Evolutionary conservation across 805 yeast genomes (phyloP).

Genomic region (Saturnispora bothae): DNA sequence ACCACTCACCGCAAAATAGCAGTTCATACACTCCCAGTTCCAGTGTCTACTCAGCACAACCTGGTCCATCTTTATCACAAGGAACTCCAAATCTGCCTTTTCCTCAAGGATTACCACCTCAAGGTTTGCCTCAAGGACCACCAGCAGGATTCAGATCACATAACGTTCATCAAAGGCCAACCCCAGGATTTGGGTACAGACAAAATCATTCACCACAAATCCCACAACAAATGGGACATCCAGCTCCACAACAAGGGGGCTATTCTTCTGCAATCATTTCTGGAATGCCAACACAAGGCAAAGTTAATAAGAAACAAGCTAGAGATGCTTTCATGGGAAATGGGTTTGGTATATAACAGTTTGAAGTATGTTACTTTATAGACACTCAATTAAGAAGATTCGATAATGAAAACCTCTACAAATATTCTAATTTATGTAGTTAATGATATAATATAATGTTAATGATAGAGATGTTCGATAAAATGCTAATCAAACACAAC

Average conservation of each 20-base stretch:
- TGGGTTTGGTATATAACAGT: constrained; percentile 56
- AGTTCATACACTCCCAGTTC: not conserved
- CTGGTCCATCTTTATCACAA: not conserved
- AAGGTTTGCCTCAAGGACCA: not conserved
- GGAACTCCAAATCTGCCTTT: too few relatives aligned
- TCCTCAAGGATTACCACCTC: too few relatives aligned
- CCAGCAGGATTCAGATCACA: not conserved
- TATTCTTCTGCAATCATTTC: constrained; percentile 26
- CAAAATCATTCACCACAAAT: not conserved
- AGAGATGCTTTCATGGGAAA: constrained; percentile 58
- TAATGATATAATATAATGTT: too few relatives aligned
- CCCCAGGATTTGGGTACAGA: not conserved
- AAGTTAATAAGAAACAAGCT: constrained; percentile 44
- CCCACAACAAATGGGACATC: constrained; percentile 3
- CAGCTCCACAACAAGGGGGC: constrained; percentile 1
- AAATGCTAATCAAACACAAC: too few relatives aligned
- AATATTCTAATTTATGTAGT: too few relatives aligned
- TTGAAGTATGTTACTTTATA: too few relatives aligned
- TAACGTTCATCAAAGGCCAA: not conserved
- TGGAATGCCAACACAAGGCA: constrained; percentile 36
- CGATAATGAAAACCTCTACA: too few relatives aligned
- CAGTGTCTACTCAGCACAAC: not conserved
- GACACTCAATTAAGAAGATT: too few relatives aligned
- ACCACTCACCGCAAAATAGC: not conserved
- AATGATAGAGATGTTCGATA: too few relatives aligned